Base-by-base conservation (phyloP, 2,329 filamentous ascomycete species). In the Zasmidium angulare region DNA sequence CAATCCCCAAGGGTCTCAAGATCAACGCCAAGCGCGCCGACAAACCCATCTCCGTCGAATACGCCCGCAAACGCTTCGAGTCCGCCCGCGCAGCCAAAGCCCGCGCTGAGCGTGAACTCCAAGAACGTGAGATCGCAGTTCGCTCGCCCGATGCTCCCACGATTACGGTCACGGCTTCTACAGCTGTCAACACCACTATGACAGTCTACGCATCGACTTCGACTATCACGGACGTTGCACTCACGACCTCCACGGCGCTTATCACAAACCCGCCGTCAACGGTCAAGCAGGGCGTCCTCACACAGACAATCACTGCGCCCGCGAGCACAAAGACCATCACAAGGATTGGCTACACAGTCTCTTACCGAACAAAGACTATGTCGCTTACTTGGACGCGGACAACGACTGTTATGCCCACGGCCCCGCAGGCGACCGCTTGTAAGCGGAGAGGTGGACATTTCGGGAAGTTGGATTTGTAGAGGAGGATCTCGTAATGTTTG, bases 101-200 rank as follows among this genome's bases (percentile, higher is more conserved):
- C 2, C 48, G 43, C 48, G 29, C 23, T 17, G 50, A 23, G 12
- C 22, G 14, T 19, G 50, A 23, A 31, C 23, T n/a, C 23, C 10
- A 20, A 11, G 26, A 12, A 3, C 6, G 7, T 14, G 50, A 31
- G 10, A 29, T 53, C 26, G 14, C 67, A 60, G 65, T 53, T 2
- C 73, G 75, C 43, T 72, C 72, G 52, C 74, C 74, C 0, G 76
- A 78, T 50, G 65, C 65, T 46, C 69, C 72, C 31, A 72, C 71
- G 7, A 63, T 74, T 24, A 69, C 69, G 2, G 63, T 74, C 21
- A 76, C 73, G 4, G 66, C 63, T 22, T 67, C 55, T 2, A 63
- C 64, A 9, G 64, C 70, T 12, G 29, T 60, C 19, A 61, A 67
- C 7, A 53, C 61, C 1, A 71, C 71, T 9, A 64, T 67, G 1